Percentiles rank a stretch among this genome's conserved stretches.
Evolutionary conservation across 75 land plant species (phyloP).

Genomic region (Chamaecyparis obtusa): DNA sequence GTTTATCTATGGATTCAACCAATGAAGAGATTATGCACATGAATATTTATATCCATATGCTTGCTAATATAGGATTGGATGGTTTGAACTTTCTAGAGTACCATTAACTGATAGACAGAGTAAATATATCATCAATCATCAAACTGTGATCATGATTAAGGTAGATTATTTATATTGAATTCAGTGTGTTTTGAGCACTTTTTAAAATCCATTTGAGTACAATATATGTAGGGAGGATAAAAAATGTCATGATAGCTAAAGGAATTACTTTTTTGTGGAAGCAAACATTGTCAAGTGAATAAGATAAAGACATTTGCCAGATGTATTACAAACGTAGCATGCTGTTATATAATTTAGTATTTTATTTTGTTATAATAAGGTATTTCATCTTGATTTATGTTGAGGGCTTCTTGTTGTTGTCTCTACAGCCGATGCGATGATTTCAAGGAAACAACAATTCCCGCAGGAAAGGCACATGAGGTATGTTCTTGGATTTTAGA

Average conservation of each 20-base stretch:
- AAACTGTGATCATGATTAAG: background rate
- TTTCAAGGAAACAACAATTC: constrained; percentile 67
- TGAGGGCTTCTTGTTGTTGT: constrained; percentile 3
- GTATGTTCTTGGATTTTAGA: constrained; percentile 30
- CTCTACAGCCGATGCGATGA: constrained; percentile 57
- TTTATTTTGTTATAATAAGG: background rate
- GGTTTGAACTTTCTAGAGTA: background rate
- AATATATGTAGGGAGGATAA: background rate
- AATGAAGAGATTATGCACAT: background rate
- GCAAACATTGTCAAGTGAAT: background rate
- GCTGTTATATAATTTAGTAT: background rate
- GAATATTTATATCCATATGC: background rate
- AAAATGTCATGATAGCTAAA: too few relatives aligned
- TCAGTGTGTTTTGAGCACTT: background rate
- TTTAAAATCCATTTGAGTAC: background rate
- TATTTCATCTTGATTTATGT: background rate
- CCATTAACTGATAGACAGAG: background rate
- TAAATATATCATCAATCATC: background rate
- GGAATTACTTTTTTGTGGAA: background rate
- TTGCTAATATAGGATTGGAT: background rate
- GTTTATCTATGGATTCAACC: background rate
- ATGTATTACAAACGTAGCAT: background rate
- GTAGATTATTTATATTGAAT: background rate
- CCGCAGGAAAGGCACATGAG: constrained; percentile 90
- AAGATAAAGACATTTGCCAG: background rate